phyloP scores from a whole-genome alignment of 495 filamentous ascomycete genomes.

The Trichoderma asperelloides region DNA sequence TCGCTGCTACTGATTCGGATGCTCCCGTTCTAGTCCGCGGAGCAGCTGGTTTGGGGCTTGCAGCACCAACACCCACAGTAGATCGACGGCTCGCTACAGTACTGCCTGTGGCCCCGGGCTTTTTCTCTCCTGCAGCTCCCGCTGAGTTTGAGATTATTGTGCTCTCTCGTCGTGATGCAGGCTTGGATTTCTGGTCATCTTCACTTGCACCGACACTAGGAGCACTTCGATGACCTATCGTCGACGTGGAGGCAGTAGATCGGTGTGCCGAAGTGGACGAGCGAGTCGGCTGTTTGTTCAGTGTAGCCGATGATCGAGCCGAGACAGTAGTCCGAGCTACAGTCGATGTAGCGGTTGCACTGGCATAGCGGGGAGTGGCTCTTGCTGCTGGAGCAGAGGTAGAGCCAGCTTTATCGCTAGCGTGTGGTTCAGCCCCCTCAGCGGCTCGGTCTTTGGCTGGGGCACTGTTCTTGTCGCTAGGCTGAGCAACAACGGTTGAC shows the following conservation, averaged over 20 bases:
- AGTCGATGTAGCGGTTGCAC: neutral
- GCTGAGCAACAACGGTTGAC: neutral
- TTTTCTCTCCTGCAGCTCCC: constrained; percentile 32
- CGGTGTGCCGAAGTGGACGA: constrained; percentile 27
- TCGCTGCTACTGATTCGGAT: constrained; percentile 18
- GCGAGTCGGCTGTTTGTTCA: constrained; percentile 32
- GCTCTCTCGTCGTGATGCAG: constrained; percentile 25
- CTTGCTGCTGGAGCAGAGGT: neutral
- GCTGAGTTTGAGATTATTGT: constrained; percentile 22
- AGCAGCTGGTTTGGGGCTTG: constrained; percentile 21
- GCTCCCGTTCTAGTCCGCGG: constrained; percentile 21
- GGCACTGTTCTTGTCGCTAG: neutral
- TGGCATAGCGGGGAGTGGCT: neutral
- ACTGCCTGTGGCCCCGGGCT: constrained; percentile 13
- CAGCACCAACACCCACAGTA: constrained; percentile 17
- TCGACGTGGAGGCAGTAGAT: constrained; percentile 22
- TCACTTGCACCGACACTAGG: constrained; percentile 33
- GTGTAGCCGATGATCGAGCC: neutral
- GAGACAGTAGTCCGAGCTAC: neutral
- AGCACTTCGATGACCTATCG: constrained; percentile 28
- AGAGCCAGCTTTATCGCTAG: neutral
- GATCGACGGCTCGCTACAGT: constrained; percentile 22
- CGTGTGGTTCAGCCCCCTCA: neutral
- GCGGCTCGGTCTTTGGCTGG: neutral
- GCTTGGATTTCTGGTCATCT: constrained; percentile 35